A percentile compares a stretch with the other conserved stretches of the same genome.
phyloP scores from a whole-genome alignment of 2,329 filamentous ascomycete genomes.

The Talaromyces sp. region DNA sequence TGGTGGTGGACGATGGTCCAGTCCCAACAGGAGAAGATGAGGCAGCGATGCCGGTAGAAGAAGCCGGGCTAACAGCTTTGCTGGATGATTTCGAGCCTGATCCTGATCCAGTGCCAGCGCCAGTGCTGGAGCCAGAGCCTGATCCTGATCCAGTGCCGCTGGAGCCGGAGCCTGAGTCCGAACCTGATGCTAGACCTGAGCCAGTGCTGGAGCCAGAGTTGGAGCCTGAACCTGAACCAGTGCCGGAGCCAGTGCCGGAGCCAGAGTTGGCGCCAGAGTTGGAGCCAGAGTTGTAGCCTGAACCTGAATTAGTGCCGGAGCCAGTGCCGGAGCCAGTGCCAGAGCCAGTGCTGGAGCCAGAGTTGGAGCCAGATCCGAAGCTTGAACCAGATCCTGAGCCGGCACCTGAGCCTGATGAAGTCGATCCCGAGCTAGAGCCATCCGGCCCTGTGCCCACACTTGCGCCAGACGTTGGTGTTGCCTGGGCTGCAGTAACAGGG shows the following conservation, averaged over 20 bases:
- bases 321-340: neutral
- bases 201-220: too few relatives aligned
- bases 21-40: neutral
- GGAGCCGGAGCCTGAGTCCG: too few relatives aligned
- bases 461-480: neutral
- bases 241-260: neutral
- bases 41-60: neutral
- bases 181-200: too few relatives aligned
- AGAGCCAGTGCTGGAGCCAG: neutral
- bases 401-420: neutral
- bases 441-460: neutral
- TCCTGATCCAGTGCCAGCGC: too few relatives aligned
- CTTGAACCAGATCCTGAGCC: neutral
- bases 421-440: neutral
- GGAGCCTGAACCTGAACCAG: neutral
- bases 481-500: constrained; percentile 3
- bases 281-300: neutral
- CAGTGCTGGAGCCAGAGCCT: too few relatives aligned
- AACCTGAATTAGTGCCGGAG: neutral
- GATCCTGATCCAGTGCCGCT: too few relatives aligned
- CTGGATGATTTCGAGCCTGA: neutral
- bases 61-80: neutral
- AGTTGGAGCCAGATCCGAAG: neutral
- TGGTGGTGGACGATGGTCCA: neutral
- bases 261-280: neutral